Percentiles rank a stretch among this genome's conserved stretches.
Conservation (phyloP, 2,329 filamentous ascomycete species). For the Alternaria conjuncta region DNA sequence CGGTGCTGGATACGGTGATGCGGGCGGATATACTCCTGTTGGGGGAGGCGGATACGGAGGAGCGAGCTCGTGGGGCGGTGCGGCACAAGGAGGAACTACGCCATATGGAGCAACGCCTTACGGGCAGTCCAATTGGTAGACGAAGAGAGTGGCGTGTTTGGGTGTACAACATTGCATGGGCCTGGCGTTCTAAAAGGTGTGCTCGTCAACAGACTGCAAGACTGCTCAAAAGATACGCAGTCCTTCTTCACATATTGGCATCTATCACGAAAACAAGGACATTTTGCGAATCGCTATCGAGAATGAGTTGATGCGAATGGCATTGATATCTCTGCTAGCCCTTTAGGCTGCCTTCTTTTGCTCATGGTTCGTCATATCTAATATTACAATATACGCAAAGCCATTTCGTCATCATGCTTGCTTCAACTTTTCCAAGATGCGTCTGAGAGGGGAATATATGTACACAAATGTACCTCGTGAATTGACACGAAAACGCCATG, state of each 20-base stretch:
- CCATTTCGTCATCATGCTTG: slow-evolving; percentile 5
- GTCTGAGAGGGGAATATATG: slow-evolving; percentile 42
- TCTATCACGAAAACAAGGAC: background rate
- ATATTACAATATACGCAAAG: slow-evolving; percentile 29
- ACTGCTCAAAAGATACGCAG: background rate
- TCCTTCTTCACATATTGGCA: background rate
- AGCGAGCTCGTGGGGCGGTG: slow-evolving; percentile 69
- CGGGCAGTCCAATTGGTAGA: slow-evolving; percentile 48
- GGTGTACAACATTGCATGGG: slow-evolving; percentile 36
- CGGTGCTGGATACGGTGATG: slow-evolving; percentile 60
- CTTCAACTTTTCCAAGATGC: slow-evolving; percentile 24
- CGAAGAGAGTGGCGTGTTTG: background rate
- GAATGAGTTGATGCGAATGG: slow-evolving; percentile 4
- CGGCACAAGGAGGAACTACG: slow-evolving; percentile 52
- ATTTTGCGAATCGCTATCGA: background rate
- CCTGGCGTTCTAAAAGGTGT: slow-evolving; percentile 28
- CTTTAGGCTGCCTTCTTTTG: background rate
- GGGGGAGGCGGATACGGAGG: slow-evolving; percentile 57
- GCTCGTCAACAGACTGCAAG: slow-evolving; percentile 9
- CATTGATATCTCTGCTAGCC: slow-evolving; percentile 9
- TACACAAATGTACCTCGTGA: slow-evolving; percentile 24
- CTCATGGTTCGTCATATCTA: slow-evolving; percentile 23
- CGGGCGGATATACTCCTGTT: slow-evolving; percentile 66
- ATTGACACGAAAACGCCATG: slow-evolving; percentile 22
- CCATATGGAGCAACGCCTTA: slow-evolving; percentile 69